These are phyloP conservation scores for Phellopilus nigrolimitatus DNA, from an alignment of 1,284 basidiomycete species.

Conservation along the genomic window DNA sequence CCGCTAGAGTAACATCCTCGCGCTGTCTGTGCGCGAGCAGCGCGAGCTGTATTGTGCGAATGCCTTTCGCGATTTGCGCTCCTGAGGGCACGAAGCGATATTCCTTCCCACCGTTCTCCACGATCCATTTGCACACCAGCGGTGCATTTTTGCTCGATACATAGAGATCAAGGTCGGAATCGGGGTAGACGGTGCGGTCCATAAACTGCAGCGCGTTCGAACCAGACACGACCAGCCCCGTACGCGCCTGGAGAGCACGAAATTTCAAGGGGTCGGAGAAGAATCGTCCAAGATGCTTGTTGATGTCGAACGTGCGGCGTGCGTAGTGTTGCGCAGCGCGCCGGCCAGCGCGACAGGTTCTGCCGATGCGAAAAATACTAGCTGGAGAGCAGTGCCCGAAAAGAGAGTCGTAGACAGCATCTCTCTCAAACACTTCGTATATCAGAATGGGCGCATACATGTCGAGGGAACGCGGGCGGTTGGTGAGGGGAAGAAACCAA, in stretches of 20 bases:
- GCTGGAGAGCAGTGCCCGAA: constrained; percentile 6
- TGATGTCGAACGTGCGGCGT: constrained; percentile 11
- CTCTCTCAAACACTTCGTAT: constrained; percentile 3
- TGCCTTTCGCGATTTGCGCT: constrained; percentile 1
- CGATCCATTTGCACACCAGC: constrained; percentile 17
- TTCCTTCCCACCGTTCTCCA: constrained; percentile 3
- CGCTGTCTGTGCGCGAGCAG: too few relatives aligned
- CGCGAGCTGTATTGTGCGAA: too few relatives aligned
- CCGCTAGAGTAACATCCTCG: too few relatives aligned
- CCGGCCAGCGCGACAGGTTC: constrained; percentile 2
- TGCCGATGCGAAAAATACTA: constrained; percentile 5
- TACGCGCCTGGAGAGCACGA: constrained; percentile 21
- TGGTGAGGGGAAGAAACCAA: too few relatives aligned
- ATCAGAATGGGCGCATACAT: background rate
- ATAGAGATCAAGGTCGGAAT: constrained; percentile 23
- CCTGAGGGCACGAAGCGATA: constrained; percentile 5
- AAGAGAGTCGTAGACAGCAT: constrained; percentile 8
- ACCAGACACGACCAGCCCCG: constrained; percentile 22
- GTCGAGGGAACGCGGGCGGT: too few relatives aligned
- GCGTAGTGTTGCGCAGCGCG: constrained; percentile 5
- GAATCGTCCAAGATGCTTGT: constrained; percentile 13
- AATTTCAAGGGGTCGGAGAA: constrained; percentile 21
- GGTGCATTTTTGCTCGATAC: constrained; percentile 3
- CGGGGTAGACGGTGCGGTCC: constrained; percentile 19
- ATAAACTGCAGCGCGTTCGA: constrained; percentile 24